Evolutionary conservation across 1,284 basidiomycete genomes (phyloP).

Genomic region (Cryptococcus depauperatus): DNA sequence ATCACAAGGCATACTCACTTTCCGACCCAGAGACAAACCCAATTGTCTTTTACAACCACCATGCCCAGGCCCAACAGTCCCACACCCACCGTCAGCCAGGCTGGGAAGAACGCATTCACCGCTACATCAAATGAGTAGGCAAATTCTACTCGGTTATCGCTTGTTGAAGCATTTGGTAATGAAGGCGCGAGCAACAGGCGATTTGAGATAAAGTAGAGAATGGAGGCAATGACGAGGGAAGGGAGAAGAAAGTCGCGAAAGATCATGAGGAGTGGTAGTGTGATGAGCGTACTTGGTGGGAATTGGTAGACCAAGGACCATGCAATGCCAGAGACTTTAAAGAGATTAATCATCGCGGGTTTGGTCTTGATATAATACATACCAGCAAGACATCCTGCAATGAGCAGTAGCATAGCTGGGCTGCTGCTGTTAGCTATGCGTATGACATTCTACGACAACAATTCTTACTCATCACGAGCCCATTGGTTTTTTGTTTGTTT

Average conservation of each 20-base stretch:
- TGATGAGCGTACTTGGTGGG: conserved; percentile 52
- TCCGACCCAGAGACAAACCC: conserved; percentile 86
- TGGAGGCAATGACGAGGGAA: conserved; percentile 62
- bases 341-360: neutral
- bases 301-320: conserved; percentile 80
- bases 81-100: conserved; percentile 78
- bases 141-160: conserved; percentile 74
- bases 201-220: conserved; percentile 75
- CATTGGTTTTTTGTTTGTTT: conserved; percentile 96
- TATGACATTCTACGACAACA: conserved; percentile 2
- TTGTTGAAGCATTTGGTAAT: conserved; percentile 53
- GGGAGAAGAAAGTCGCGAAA: conserved; percentile 74
- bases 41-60: conserved; percentile 70
- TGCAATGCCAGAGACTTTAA: conserved; percentile 62
- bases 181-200: conserved; percentile 62
- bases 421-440: conserved; percentile 9
- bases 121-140: conserved; percentile 91
- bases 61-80: conserved; percentile 76
- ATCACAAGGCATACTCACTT: conserved; percentile 49
- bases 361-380: conserved; percentile 24
- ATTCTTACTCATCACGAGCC: conserved; percentile 78
- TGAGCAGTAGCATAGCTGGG: conserved; percentile 80
- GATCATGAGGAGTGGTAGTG: conserved; percentile 69
- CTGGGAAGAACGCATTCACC: conserved; percentile 87
- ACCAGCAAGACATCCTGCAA: conserved; percentile 68